Evolutionary conservation across 352 stramenopile species (phyloP), one percentile per base, ranked within the genome.

Genomic region (Elongisporangium prolatum): DNA sequence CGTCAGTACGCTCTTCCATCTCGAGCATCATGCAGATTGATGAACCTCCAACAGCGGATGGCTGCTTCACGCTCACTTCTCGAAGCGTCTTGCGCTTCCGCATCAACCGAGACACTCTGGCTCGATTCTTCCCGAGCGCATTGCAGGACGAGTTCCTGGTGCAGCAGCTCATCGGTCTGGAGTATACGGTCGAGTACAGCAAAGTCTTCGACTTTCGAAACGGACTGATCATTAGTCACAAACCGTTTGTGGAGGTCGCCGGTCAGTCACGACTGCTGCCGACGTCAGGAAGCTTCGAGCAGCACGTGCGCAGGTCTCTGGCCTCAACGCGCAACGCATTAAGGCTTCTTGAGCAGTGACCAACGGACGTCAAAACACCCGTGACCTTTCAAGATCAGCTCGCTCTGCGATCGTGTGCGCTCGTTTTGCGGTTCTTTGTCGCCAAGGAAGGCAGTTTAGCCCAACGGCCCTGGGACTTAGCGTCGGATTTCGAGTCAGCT

Each of bases 151-250:
- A 89, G 64, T 60, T 54, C 34, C 66, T 87, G 22, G 60, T 68
- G 5, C 76, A 89, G 56, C 52, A 66, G 49, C 64, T 89, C 10
- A 81, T 88, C 28, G 80, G 77, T 25, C 75, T 80, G 24, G 69
- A 80, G 57, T 88, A 88, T 52, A 57, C 60, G 48, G 68, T 89
- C 24, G 68, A 81, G 58, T 88, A 88, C 65, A 74, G 86, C 61
- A 89, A 88, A 52, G 75, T 86, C 3, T 88, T 89, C 56, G 73
- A 89, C 50, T 86, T 89, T 51, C 52, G 65, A 16, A 50, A 65
- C 44, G 69, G 71, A 17, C 34, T 44, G 34, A 44, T 44, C 34
- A 44, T 13, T 9, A 44, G 34, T 4, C 34, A 44, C 34, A 1
- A 13, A 11, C 34, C 34, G 34, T 17, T 44, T 44, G 34, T 44